Evolutionary conservation across 768 basidiomycete species (phyloP), one percentile per base, ranked within the genome.

Genomic region (Mycena amicta): DNA sequence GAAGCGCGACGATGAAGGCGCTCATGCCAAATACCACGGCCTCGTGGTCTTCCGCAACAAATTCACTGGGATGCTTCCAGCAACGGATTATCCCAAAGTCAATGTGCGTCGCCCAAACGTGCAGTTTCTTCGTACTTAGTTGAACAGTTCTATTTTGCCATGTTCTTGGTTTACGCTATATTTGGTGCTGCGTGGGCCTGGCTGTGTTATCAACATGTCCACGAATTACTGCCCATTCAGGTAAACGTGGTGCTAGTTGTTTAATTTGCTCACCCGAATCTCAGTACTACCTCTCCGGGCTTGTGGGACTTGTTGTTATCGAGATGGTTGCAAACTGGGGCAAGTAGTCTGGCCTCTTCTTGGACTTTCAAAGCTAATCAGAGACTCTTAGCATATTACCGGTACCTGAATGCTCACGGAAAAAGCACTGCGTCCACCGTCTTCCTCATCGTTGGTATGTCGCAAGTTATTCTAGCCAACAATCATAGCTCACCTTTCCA

Each of bases 31-130:
- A 20, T 98, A 94, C 72, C 75, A 79, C 11, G 95, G 94, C 15
- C 75, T 77, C 30, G 90, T 98, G 33, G 76, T 90, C 46, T 98
- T 99, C 79, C 83, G 81, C 66, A 98, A 97, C 72, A 85, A 81
- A 2, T 98, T 98, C 68, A 78, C 89, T 26, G 97, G 97, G 20
- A 85, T 90, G 70, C 79, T 99, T 22, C 84, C 96, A 13, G 95
- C 95, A 5, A 83, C 91, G 4, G 97, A 99, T 71, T 97, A 98
- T 72, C 97, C 97, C 12, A 98, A 98, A 85, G 92, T 98, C 71
- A 89, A 85, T 57, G 95, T 97, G 71, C 66, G 92, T 72, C 30
- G 8, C 15, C 25, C 22, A 15, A 6, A 8, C 18, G 33, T 37
- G 37, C 40, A 26, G 15, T 28, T 33, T 55, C 51, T 23, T 51